Conservation (phyloP, 805 yeast species). For the Yarrowia sp. region DNA sequence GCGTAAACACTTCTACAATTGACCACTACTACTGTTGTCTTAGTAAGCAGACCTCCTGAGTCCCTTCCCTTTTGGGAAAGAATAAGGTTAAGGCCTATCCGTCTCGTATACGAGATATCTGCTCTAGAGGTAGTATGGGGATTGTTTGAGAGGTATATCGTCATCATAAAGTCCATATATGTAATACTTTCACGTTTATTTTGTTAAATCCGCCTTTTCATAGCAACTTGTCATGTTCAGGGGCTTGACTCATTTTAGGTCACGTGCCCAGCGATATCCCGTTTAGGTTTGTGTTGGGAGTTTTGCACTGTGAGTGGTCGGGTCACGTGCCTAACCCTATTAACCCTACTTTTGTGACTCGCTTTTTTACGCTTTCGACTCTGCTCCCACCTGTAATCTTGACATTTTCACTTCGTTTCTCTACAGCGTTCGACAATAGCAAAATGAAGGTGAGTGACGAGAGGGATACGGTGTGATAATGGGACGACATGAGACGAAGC, state of each 20-base stretch:
- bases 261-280: not conserved
- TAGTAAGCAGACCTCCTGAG: too few relatives aligned
- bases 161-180: too few relatives aligned
- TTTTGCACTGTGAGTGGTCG: not conserved
- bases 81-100: conserved; percentile 6
- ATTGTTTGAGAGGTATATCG: too few relatives aligned
- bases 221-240: too few relatives aligned
- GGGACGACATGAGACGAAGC: not conserved
- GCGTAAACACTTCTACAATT: too few relatives aligned
- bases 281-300: not conserved
- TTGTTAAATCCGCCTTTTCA: too few relatives aligned
- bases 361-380: conserved; percentile 24
- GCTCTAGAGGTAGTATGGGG: not conserved
- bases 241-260: not conserved
- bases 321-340: conserved; percentile 17
- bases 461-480: not conserved
- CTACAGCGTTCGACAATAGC: conserved; percentile 26
- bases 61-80: not conserved
- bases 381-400: conserved; percentile 27
- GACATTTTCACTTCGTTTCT: conserved; percentile 26
- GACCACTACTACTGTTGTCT: too few relatives aligned
- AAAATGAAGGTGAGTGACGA: conserved; percentile 26
- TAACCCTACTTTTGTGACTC: conserved; percentile 20
- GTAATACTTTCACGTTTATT: too few relatives aligned
- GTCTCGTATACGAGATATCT: not conserved